Evolutionary conservation across 164 flowering plant species (phyloP), one percentile per base, ranked within the genome.

Genomic region (Houttuynia cordata): DNA sequence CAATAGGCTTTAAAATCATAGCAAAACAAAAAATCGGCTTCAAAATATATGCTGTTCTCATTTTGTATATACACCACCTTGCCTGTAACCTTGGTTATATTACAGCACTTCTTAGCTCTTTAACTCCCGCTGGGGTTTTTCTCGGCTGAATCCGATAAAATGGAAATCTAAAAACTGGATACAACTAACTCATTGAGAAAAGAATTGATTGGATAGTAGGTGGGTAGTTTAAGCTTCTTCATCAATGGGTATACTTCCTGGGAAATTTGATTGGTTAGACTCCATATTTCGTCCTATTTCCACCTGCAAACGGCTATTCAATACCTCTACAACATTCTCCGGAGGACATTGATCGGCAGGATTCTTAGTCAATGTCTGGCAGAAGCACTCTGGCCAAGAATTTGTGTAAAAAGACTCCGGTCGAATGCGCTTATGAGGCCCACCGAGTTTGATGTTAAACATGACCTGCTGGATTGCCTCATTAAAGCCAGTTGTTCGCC

Each of bases 381-480:
- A 90, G 73, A 93, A 93, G 68, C 99, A 93, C 70, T 93, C 97
- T 0, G 96, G 96, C 99, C 99, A 93, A 2, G 99, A 86, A 72
- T 93, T 93, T 58, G 96, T 90, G 63, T 82, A 90, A 73, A 93
- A 86, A 17, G 99, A 93, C 69, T 90, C 97, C 0, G 97, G 99
- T 3, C 72, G 53, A n/a, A 90, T 63, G 34, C 99, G 81, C 70
- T 83, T 79, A 65, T 86, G 99, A 49, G 97, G 97, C 12, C 97
- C 91, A 15, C 99, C 99, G 71, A 93, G 83, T 67, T 74, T 73
- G 49, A 87, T 76, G 20, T 74, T 77, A 20, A 61, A 73, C 95
- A 93, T 88, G 58, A 78, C 89, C 60, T 74, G 82, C 68, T 87
- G 76, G 18, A 93, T 72, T 56, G 96, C 83, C 74, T 79, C 95